Conservation (phyloP, 2,329 filamentous ascomycete genomes). For the Hansfordia pulvinata region DNA sequence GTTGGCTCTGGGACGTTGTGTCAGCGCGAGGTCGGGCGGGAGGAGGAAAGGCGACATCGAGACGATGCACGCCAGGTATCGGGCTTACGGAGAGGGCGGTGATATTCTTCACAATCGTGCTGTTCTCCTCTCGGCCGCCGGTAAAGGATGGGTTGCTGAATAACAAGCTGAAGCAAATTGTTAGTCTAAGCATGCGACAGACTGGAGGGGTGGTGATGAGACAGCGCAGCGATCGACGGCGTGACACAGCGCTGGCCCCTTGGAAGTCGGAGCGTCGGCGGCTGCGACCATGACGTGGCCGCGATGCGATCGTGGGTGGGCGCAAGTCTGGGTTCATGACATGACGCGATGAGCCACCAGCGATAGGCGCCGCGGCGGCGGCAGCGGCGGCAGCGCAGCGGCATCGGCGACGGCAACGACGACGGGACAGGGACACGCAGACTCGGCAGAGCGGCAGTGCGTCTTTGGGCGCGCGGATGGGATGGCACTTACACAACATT, state of each 20-base stretch:
- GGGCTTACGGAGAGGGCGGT: constrained; percentile 38
- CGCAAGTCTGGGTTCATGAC: not conserved
- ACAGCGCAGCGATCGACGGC: not conserved
- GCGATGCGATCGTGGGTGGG: too few relatives aligned
- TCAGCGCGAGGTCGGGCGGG: constrained; percentile 1
- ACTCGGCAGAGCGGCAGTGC: too few relatives aligned
- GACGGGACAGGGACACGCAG: not conserved
- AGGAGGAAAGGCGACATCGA: not conserved
- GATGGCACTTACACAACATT: constrained; percentile 39
- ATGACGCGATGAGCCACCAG: not conserved
- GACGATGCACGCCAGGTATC: constrained; percentile 1
- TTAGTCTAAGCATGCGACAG: constrained; percentile 3
- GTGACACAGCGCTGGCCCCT: not conserved
- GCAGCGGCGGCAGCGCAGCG: not conserved
- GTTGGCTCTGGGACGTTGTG: constrained; percentile 18
- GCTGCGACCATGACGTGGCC: too few relatives aligned
- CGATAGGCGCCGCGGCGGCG: not conserved
- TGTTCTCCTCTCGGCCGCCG: constrained; percentile 32
- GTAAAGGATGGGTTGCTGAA: constrained; percentile 46
- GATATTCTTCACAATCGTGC: constrained; percentile 41
- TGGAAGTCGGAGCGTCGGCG: too few relatives aligned
- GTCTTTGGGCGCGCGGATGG: too few relatives aligned
- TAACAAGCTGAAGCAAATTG: constrained; percentile 30
- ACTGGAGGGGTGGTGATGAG: not conserved
- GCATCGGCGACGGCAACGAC: not conserved